phyloP scores from a whole-genome alignment of 306 rosid species.

The Quercus aquifolioides region DNA sequence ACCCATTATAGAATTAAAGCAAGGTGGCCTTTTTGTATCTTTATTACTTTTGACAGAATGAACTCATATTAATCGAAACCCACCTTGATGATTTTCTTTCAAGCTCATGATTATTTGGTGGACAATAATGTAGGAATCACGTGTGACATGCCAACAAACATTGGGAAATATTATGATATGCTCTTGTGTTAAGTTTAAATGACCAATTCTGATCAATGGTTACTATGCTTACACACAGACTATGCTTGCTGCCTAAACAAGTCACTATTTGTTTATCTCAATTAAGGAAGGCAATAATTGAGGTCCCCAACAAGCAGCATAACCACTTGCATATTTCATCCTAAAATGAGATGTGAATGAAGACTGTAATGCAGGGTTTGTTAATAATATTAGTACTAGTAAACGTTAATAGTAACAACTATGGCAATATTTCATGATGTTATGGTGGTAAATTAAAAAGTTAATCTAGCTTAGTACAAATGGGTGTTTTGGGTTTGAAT shows the following conservation, averaged over 20 bases:
- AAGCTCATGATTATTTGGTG: slow-evolving; percentile 38
- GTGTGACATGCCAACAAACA: slow-evolving; percentile 45
- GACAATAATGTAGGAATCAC: slow-evolving; percentile 22
- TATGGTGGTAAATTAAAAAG: too few species aligned
- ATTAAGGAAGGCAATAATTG: background rate
- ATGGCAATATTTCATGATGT: too few species aligned
- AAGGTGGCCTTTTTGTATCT: too few species aligned
- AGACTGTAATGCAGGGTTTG: too few species aligned
- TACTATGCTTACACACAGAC: background rate
- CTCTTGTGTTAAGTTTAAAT: slow-evolving; percentile 24
- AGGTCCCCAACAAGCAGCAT: background rate
- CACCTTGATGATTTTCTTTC: slow-evolving; percentile 12
- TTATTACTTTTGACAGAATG: too few species aligned
- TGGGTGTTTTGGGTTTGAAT: too few species aligned
- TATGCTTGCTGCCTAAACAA: background rate
- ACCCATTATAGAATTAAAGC: too few species aligned
- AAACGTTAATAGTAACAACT: too few species aligned
- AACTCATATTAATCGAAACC: background rate
- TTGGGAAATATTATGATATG: slow-evolving; percentile 23
- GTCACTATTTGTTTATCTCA: slow-evolving; percentile 22
- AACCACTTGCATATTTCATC: background rate
- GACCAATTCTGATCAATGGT: slow-evolving; percentile 16
- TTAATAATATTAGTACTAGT: too few species aligned
- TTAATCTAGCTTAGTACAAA: too few species aligned
- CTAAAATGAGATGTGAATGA: background rate